Evolutionary conservation across 1,139 yeast species (phyloP).

Genomic region (Geotrichum macrosporum): DNA sequence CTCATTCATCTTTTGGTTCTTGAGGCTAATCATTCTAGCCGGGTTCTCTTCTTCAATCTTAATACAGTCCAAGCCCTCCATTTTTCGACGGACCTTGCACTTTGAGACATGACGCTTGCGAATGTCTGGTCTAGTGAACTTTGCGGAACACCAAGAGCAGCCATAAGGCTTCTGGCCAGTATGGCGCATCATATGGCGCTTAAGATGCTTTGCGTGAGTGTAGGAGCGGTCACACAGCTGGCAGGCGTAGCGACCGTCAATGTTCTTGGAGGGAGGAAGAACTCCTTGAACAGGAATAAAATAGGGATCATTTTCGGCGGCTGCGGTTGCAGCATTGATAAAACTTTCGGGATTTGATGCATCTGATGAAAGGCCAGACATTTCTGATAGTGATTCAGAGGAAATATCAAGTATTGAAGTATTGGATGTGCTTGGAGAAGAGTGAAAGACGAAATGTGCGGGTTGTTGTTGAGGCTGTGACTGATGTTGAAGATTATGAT

Average conservation of each 20-base stretch:
- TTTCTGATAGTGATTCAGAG: background rate
- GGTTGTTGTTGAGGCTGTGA: background rate
- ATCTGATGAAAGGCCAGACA: background rate
- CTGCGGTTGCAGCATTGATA: background rate
- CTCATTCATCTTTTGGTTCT: conserved; percentile 12
- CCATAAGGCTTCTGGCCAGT: conserved; percentile 34
- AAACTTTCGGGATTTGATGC: background rate
- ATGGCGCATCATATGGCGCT: conserved; percentile 35
- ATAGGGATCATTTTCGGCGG: conserved; percentile 11
- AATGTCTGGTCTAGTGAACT: conserved; percentile 34
- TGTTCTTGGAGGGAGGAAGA: conserved; percentile 21
- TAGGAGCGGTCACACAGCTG: conserved; percentile 31
- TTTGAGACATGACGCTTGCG: conserved; percentile 30
- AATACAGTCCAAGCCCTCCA: conserved; percentile 17
- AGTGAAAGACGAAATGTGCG: background rate
- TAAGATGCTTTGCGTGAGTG: conserved; percentile 35
- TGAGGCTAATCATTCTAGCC: conserved; percentile 17
- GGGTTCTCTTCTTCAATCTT: conserved; percentile 20
- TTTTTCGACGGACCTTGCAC: conserved; percentile 23
- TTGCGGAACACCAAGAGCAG: conserved; percentile 29
- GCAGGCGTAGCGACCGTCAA: conserved; percentile 34
- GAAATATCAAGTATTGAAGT: conserved; percentile 3
- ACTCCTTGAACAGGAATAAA: conserved; percentile 18
- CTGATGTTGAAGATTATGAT: too few relatives aligned
- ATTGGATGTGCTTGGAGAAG: background rate